Percentiles rank a stretch among this genome's conserved stretches.
These are phyloP conservation scores for Talaromyces sp. DNA, from an alignment of 2,329 filamentous ascomycete genomes.

Conservation along the genomic window DNA sequence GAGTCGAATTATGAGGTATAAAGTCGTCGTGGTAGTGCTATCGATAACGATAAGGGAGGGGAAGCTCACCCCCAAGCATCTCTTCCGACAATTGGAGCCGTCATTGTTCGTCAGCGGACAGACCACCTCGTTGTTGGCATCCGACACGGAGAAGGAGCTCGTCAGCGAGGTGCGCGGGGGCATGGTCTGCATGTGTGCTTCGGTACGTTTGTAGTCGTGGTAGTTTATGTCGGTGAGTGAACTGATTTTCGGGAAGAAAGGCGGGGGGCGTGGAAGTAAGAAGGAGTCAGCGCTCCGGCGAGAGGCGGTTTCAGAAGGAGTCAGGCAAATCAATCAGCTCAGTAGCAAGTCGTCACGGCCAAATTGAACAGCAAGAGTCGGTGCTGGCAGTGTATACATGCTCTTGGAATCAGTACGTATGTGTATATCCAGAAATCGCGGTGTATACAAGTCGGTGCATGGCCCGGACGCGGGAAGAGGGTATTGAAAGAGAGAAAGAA, in stretches of 20 bases:
- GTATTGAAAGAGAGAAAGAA: background rate
- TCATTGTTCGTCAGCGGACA: slow-evolving; percentile 95
- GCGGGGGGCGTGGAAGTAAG: slow-evolving; percentile 11
- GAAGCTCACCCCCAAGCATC: slow-evolving; percentile 91
- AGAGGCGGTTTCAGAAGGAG: slow-evolving; percentile 2
- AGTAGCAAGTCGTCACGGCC: background rate
- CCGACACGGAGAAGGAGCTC: slow-evolving; percentile 86
- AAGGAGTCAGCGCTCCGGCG: background rate
- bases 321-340: slow-evolving; percentile 6
- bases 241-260: background rate
- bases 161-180: slow-evolving; percentile 84
- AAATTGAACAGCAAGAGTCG: slow-evolving; percentile 3
- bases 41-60: slow-evolving; percentile 20
- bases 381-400: slow-evolving; percentile 1
- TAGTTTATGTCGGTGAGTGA: background rate
- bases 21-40: slow-evolving; percentile 5
- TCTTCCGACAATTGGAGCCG: slow-evolving; percentile 93
- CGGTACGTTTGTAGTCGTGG: background rate
- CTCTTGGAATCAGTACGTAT: background rate
- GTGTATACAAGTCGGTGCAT: background rate
- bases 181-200: slow-evolving; percentile 60
- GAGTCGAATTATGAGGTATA: background rate
- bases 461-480: background rate
- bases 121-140: slow-evolving; percentile 93
- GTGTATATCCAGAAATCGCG: background rate